Evolutionary conservation across 2,329 filamentous ascomycete species (phyloP).

Genomic region (Alternaria consortialis): DNA sequence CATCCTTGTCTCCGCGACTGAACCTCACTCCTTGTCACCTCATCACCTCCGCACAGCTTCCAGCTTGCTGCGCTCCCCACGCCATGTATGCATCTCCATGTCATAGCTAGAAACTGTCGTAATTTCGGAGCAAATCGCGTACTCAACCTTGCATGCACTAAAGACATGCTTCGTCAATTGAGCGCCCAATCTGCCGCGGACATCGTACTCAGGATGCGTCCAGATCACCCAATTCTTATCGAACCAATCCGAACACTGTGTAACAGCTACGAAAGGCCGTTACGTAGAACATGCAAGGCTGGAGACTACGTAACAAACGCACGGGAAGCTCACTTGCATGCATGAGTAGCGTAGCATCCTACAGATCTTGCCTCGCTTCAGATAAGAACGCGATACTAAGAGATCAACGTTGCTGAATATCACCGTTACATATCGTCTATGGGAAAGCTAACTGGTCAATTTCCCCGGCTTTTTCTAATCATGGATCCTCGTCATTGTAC

Average conservation of each 20-base stretch:
- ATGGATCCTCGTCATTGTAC: constrained; percentile 32
- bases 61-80: constrained; percentile 28
- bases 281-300: constrained; percentile 23
- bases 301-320: constrained; percentile 34
- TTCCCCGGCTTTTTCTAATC: constrained; percentile 1
- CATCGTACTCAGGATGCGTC: neutral
- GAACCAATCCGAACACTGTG: constrained; percentile 14
- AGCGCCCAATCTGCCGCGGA: constrained; percentile 17
- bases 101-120: constrained; percentile 13
- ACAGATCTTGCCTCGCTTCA: constrained; percentile 22
- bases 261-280: constrained; percentile 19
- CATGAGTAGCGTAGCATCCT: constrained; percentile 22
- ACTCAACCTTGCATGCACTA: neutral
- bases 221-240: constrained; percentile 13
- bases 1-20: constrained; percentile 24
- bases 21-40: constrained; percentile 32
- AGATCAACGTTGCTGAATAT: constrained; percentile 27
- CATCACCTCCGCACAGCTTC: constrained; percentile 23
- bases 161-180: neutral
- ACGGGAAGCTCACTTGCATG: constrained; percentile 30
- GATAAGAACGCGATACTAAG: constrained; percentile 39
- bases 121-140: neutral
- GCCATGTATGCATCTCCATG: constrained; percentile 11
- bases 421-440: constrained; percentile 31
- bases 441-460: constrained; percentile 33